Evolutionary conservation across 208 protist species (phyloP).

Genomic region (Crithidia expoeki): DNA sequence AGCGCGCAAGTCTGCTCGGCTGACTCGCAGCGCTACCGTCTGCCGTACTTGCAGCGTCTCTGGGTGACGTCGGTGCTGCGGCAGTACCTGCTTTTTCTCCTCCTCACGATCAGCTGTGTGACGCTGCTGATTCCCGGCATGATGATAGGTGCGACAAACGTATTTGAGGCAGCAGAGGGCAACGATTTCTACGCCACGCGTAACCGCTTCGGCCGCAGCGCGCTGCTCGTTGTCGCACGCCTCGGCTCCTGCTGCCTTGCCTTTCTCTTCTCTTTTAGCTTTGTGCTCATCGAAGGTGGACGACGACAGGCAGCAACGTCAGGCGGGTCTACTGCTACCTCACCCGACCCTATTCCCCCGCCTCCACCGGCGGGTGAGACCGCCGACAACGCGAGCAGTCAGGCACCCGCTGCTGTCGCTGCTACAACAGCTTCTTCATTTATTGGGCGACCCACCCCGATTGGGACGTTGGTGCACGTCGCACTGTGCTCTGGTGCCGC

Average conservation of each 20-base stretch:
- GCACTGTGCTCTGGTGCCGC: conserved; percentile 17
- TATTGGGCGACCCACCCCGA: neutral
- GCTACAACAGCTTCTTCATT: neutral
- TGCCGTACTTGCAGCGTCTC: conserved; percentile 44
- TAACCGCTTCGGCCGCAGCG: conserved; percentile 40
- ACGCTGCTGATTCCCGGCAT: conserved; percentile 38
- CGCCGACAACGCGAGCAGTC: neutral
- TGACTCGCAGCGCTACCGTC: conserved; percentile 22
- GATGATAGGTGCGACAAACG: conserved; percentile 35
- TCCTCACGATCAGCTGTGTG: conserved; percentile 27
- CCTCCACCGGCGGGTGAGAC: neutral
- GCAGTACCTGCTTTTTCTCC: conserved; percentile 45
- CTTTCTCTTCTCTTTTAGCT: conserved; percentile 15
- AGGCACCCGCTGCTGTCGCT: too few relatives aligned
- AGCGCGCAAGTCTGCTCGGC: neutral
- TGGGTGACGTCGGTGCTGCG: conserved; percentile 52
- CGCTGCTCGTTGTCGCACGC: conserved; percentile 30
- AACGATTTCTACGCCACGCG: conserved; percentile 35
- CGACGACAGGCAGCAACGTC: neutral
- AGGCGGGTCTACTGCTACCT: too few relatives aligned
- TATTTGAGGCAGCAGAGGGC: conserved; percentile 33
- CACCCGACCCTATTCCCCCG: neutral
- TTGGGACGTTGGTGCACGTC: conserved; percentile 26
- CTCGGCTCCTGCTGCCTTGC: conserved; percentile 16
- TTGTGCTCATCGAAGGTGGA: conserved; percentile 3